A percentile compares a stretch with the other conserved stretches of the same genome.
Conservation (phyloP, 495 filamentous ascomycete genomes). For the Sporormia fimetaria region DNA sequence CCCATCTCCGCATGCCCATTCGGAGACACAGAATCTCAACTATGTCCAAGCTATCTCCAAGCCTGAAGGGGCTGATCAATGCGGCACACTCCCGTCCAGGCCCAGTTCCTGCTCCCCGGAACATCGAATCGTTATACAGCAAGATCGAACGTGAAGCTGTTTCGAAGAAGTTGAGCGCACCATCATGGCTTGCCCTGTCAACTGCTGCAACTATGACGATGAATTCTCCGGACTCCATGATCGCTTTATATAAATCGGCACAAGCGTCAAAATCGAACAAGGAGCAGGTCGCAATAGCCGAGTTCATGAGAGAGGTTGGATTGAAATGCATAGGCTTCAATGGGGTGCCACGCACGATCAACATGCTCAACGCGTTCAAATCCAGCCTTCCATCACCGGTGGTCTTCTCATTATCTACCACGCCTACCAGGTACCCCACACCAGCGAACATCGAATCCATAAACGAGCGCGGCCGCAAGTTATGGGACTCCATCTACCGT, state of each 20-base stretch:
- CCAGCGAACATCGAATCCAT: slow-evolving; percentile 42
- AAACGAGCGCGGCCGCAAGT: slow-evolving; percentile 42
- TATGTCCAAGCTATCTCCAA: slow-evolving; percentile 59
- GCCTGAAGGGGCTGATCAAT: slow-evolving; percentile 63
- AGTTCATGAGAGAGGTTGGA: slow-evolving; percentile 67
- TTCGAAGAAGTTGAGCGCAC: slow-evolving; percentile 42
- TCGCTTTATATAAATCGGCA: slow-evolving; percentile 44
- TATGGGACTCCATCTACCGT: slow-evolving; percentile 64
- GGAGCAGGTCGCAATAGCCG: slow-evolving; percentile 45
- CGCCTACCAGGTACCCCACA: slow-evolving; percentile 39
- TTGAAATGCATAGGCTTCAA: slow-evolving; percentile 80
- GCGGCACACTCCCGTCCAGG: slow-evolving; percentile 53
- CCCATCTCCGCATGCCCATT: no score
- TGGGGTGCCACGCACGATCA: slow-evolving; percentile 72
- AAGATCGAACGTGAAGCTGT: slow-evolving; percentile 40
- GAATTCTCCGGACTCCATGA: slow-evolving; percentile 58
- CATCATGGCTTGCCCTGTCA: slow-evolving; percentile 57
- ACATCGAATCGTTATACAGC: slow-evolving; percentile 49
- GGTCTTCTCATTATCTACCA: slow-evolving; percentile 35
- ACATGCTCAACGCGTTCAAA: slow-evolving; percentile 58
- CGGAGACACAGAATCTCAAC: no score
- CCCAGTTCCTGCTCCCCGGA: slow-evolving; percentile 49
- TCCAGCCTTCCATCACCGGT: slow-evolving; percentile 42
- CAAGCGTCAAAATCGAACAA: slow-evolving; percentile 22
- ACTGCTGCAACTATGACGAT: slow-evolving; percentile 64